Evolutionary conservation across 176 grass and related monocot genomes (phyloP).

Genomic region (Melocanna baccifera): DNA sequence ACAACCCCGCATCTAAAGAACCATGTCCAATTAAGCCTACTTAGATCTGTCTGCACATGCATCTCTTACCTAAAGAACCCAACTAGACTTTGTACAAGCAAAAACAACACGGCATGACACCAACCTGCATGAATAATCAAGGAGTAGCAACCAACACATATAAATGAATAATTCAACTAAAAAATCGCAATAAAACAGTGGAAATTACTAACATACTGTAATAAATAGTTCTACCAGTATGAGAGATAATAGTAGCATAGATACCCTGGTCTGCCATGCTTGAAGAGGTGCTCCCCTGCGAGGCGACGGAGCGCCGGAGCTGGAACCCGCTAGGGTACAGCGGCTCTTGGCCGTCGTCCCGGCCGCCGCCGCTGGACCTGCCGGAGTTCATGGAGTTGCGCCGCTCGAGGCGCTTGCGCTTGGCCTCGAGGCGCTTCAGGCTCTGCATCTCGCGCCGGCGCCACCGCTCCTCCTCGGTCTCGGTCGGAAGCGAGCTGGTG

Average conservation of each 20-base stretch:
- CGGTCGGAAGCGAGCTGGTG: constrained; percentile 71
- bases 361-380: not conserved
- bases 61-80: constrained; percentile 10
- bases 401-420: constrained; percentile 81
- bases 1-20: not conserved
- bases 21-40: not conserved
- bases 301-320: constrained; percentile 40
- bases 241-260: not conserved
- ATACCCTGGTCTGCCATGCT: constrained; percentile 48
- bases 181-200: constrained; percentile 1
- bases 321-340: constrained; percentile 33
- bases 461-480: constrained; percentile 56
- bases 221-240: not conserved
- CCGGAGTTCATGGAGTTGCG: constrained; percentile 70
- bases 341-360: constrained; percentile 29
- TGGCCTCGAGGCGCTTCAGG: constrained; percentile 70
- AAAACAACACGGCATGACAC: not conserved
- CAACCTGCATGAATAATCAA: not conserved
- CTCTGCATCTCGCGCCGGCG: constrained; percentile 70
- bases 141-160: not conserved
- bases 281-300: constrained; percentile 39
- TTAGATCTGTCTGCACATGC: constrained; percentile 7
- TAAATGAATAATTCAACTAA: not conserved
- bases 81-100: not conserved
- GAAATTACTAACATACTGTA: not conserved